Percentiles rank a stretch among this genome's conserved stretches.
phyloP scores from a whole-genome alignment of 768 basidiomycete genomes.

The Leccinum boreale region DNA sequence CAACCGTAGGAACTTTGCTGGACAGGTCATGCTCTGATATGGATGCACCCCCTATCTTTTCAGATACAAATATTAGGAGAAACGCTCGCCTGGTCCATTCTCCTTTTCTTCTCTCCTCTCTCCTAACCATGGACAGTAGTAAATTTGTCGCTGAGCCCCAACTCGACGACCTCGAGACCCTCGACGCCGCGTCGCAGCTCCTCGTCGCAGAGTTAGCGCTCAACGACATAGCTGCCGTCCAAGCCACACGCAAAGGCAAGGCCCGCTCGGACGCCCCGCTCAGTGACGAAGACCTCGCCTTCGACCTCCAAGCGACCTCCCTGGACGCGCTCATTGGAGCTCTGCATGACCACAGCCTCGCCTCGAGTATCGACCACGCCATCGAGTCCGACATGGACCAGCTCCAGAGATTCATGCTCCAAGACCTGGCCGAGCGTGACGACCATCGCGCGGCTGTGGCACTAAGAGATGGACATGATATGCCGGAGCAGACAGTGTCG shows the following conservation, averaged over 20 bases:
- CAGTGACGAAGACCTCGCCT: conserved; percentile 46
- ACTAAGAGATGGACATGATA: conserved; percentile 27
- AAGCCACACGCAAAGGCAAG: conserved; percentile 37
- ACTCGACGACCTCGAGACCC: not conserved
- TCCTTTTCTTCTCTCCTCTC: not conserved
- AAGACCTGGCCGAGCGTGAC: conserved; percentile 38
- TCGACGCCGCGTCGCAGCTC: conserved; percentile 36
- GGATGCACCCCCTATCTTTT: not conserved
- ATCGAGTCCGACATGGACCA: conserved; percentile 34
- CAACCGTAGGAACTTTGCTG: too few species aligned
- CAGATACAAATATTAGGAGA: not conserved
- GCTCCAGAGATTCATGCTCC: conserved; percentile 28
- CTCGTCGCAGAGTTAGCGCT: conserved; percentile 41
- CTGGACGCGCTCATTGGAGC: conserved; percentile 27
- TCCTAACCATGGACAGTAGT: conserved; percentile 6
- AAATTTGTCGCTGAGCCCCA: conserved; percentile 15
- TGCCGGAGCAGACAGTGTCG: conserved; percentile 16
- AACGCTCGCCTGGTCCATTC: not conserved
- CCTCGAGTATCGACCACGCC: conserved; percentile 42
- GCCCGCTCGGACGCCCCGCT: conserved; percentile 26
- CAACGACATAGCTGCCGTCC: conserved; percentile 39
- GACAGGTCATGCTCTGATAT: not conserved
- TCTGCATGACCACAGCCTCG: conserved; percentile 39
- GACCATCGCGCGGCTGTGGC: conserved; percentile 43
- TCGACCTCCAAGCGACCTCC: conserved; percentile 39